Conservation (phyloP, 352 stramenopile genomes). For the Phytophthora hibernalis region DNA sequence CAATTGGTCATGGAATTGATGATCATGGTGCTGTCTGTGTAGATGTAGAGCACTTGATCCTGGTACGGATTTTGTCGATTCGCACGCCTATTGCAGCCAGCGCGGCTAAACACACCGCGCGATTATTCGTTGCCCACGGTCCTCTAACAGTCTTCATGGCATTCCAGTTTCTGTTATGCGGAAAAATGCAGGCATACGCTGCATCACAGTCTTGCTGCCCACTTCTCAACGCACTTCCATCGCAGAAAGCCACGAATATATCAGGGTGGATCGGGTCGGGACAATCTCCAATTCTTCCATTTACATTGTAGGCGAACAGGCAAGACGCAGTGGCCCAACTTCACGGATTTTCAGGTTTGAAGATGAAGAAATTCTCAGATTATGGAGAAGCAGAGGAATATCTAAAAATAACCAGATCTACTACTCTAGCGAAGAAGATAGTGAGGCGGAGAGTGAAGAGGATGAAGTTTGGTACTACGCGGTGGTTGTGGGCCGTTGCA, state of each 20-base stretch:
- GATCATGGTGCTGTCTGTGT: slow-evolving; percentile 24
- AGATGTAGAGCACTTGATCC: slow-evolving; percentile 12
- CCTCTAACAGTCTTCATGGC: slow-evolving; percentile 4
- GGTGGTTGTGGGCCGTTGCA: too few species aligned
- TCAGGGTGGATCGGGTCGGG: not conserved
- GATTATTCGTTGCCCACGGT: slow-evolving; percentile 7
- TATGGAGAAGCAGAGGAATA: too few species aligned
- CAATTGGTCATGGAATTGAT: slow-evolving; percentile 22
- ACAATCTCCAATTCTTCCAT: too few species aligned
- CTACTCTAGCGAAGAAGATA: too few species aligned
- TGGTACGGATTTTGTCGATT: slow-evolving; percentile 19
- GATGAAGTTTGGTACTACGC: too few species aligned
- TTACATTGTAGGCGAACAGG: too few species aligned
- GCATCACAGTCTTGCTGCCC: slow-evolving; percentile 2
- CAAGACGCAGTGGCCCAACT: too few species aligned
- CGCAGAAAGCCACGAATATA: not conserved
- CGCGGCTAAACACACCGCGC: slow-evolving; percentile 15
- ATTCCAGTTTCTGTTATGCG: slow-evolving; percentile 10
- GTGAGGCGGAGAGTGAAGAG: too few species aligned
- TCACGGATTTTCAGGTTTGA: too few species aligned
- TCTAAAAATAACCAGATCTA: too few species aligned
- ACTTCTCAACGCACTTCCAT: not conserved
- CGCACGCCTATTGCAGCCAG: slow-evolving; percentile 21
- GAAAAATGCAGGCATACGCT: slow-evolving; percentile 19
- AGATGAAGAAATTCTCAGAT: too few species aligned